These are phyloP conservation scores for Diaporthe caulivora DNA, from an alignment of 2,329 filamentous ascomycete genomes.

Conservation along the genomic window DNA sequence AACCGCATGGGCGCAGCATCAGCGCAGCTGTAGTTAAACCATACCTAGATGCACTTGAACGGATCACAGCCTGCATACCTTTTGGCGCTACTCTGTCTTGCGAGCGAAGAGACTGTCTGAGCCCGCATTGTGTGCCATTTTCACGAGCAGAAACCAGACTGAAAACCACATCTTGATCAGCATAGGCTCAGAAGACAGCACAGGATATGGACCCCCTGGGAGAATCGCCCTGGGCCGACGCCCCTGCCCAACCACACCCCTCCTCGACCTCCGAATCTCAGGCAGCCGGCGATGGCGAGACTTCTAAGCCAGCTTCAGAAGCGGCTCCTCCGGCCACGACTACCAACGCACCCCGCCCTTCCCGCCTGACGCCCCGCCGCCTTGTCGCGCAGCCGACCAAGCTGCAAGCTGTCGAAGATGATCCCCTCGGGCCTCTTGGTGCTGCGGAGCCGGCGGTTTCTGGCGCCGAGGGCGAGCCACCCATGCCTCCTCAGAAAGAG, in stretches of 20 bases:
- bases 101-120: neutral
- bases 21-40: conserved; percentile 8
- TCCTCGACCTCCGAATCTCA: conserved; percentile 47
- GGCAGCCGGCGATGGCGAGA: conserved; percentile 46
- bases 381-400: conserved; percentile 82
- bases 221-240: conserved; percentile 68
- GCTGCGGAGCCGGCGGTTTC: conserved; percentile 55
- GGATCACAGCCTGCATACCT: neutral
- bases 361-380: conserved; percentile 66
- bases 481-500: conserved; percentile 78
- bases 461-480: conserved; percentile 57
- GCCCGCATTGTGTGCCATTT: neutral
- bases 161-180: neutral
- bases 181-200: neutral
- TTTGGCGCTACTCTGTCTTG: neutral
- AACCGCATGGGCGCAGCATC: neutral
- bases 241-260: conserved; percentile 46
- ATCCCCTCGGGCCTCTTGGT: conserved; percentile 82
- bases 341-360: conserved; percentile 52
- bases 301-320: conserved; percentile 46
- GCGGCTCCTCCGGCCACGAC: conserved; percentile 45
- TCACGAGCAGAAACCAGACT: neutral
- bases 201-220: conserved; percentile 60
- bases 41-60: neutral
- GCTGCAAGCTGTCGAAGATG: conserved; percentile 81